Evolutionary conservation across 805 yeast genomes (phyloP).

Genomic region (Cephaloascus fragrans): DNA sequence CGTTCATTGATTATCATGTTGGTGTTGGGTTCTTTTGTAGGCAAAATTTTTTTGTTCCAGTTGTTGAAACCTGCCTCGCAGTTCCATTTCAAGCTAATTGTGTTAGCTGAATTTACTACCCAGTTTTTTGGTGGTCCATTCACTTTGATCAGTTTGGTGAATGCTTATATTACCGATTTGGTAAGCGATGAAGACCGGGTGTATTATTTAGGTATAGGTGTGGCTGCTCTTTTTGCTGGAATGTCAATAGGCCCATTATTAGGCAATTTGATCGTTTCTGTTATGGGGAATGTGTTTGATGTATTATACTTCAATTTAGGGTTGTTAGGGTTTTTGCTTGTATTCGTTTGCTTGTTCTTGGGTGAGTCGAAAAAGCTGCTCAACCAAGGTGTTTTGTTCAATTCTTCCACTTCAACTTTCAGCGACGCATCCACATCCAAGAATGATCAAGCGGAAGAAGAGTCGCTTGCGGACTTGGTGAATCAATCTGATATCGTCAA

Average conservation of each 20-base stretch:
- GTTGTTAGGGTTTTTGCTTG: slow-evolving; percentile 18
- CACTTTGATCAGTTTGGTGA: slow-evolving; percentile 45
- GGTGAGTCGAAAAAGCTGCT: too few species aligned
- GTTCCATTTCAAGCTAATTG: slow-evolving; percentile 24
- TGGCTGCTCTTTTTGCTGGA: slow-evolving; percentile 53
- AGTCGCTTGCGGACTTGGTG: too few species aligned
- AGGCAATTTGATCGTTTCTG: slow-evolving; percentile 27
- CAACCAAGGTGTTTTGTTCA: too few species aligned
- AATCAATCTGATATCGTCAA: too few species aligned
- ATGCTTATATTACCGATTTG: slow-evolving; percentile 69
- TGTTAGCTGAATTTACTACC: slow-evolving; percentile 33
- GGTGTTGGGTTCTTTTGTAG: slow-evolving; percentile 6
- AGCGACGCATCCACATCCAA: too few species aligned
- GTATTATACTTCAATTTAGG: slow-evolving; percentile 10
- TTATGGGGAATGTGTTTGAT: slow-evolving; percentile 2
- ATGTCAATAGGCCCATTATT: slow-evolving; percentile 56
- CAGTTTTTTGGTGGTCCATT: slow-evolving; percentile 56
- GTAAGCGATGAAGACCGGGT: slow-evolving; percentile 52
- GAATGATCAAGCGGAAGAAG: too few species aligned
- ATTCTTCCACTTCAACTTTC: too few species aligned
- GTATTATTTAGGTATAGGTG: slow-evolving; percentile 45
- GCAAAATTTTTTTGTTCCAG: slow-evolving; percentile 5
- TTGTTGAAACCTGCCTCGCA: slow-evolving; percentile 10
- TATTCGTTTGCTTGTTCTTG: slow-evolving; percentile 21
- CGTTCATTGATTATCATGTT: slow-evolving; percentile 31